Base-by-base conservation (phyloP, 2,329 filamentous ascomycete genomes). In the Bretziella fagacearum region DNA sequence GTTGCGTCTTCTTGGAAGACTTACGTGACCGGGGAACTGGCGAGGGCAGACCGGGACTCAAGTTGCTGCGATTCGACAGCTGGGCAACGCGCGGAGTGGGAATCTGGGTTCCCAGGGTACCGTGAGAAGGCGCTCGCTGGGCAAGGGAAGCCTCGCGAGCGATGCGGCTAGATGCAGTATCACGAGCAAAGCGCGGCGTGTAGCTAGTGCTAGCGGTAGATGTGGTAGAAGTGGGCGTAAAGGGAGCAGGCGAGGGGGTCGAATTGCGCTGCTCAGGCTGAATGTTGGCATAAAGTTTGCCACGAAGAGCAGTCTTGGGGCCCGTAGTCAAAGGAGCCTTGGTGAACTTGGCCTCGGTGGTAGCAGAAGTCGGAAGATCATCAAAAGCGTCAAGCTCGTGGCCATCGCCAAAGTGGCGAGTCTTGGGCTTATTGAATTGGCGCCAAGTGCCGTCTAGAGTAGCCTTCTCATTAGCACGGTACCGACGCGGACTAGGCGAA, bases 301-400 rank as follows among this genome's bases (percentile, higher is more conserved):
- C 75, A 47, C 75, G 68, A 27, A 74, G 57, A 33, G 67, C 64
- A 29, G 74, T 71, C 61, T 80, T 85, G 22, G 81, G 75, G 37
- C 80, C 78, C 46, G 74, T 72, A 40, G 73, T 76, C 32, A 80
- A 67, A 2, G 91, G 87, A 55, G 82, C 77, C 60, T 87, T 93
- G 52, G 86, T 69, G 57, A 77, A 98, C 55, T 77, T 82, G 52
- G 78, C 85, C 62, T 98, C 91, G 11, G 77, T 73, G 51, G 81
- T 76, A 10, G 73, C 77, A 13, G 87, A 95, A 0, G 87, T 96
- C 1, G 89, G 89, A 48, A 98, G 66, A 62, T 98, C 91, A 59
- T 98, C 91, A 59, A 98, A 96, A 2, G 74, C 78, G 55, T 96
- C 89, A 27, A 98, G 70, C 62, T 98, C 91, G 51, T 81, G 82